A percentile compares a stretch with the other conserved stretches of the same genome.
These are phyloP conservation scores for Yarrowia sp. DNA, from an alignment of 805 yeast genomes.

Conservation along the genomic window DNA sequence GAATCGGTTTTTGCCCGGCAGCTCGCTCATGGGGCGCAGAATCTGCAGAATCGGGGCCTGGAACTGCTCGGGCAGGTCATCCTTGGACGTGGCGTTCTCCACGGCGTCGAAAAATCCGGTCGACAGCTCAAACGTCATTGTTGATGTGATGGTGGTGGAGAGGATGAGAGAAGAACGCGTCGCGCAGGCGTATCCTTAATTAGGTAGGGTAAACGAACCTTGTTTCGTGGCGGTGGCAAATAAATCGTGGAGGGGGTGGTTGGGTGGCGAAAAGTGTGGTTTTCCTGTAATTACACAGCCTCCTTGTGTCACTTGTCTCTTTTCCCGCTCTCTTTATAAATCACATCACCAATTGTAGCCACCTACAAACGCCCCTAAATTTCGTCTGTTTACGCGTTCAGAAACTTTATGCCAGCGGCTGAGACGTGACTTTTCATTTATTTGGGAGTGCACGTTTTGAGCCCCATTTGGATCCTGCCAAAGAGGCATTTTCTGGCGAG, in stretches of 20 bases:
- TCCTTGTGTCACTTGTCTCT: too few relatives aligned
- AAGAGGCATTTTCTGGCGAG: too few relatives aligned
- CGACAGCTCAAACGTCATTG: neutral
- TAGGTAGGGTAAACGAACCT: conserved; percentile 1
- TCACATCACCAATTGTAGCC: too few relatives aligned
- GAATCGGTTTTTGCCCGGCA: conserved; percentile 10
- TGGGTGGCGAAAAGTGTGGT: too few relatives aligned
- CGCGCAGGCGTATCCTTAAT: conserved; percentile 19
- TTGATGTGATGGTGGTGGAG: neutral
- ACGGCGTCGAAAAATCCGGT: conserved; percentile 20
- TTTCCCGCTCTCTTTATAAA: too few relatives aligned
- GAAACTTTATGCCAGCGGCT: too few relatives aligned
- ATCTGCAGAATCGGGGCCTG: neutral
- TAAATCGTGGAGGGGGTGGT: neutral
- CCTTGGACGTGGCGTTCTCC: neutral
- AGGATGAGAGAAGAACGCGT: conserved; percentile 12
- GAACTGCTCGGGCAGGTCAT: neutral
- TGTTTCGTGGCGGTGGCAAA: conserved; percentile 11
- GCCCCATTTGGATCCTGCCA: too few relatives aligned
- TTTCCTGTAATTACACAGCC: too few relatives aligned
- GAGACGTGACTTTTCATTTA: too few relatives aligned
- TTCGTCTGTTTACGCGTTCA: too few relatives aligned
- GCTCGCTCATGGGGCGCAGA: conserved; percentile 5
- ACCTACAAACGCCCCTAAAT: too few relatives aligned
- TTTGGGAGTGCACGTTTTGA: too few relatives aligned